A percentile compares a stretch with the other conserved stretches of the same genome.
phyloP scores from a whole-genome alignment of 257 asterid genomes.

The Solanum pennellii region DNA sequence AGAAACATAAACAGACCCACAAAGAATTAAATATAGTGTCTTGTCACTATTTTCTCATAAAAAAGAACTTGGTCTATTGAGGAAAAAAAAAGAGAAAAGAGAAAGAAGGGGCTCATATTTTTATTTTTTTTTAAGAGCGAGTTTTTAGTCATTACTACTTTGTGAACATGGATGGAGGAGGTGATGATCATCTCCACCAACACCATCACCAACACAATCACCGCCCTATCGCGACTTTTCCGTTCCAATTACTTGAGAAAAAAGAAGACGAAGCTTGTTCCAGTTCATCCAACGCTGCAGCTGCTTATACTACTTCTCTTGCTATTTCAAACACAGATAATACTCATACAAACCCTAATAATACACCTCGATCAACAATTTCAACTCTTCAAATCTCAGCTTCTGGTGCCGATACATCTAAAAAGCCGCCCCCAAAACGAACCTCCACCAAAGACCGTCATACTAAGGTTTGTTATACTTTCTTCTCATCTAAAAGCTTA shows the following conservation, averaged over 20 bases:
- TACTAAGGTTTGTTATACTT: constrained; percentile 24
- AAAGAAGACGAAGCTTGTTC: constrained; percentile 39
- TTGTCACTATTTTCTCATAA: neutral
- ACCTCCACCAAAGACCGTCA: constrained; percentile 89
- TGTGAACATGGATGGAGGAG: constrained; percentile 89
- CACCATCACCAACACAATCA: constrained; percentile 36
- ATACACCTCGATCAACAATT: constrained; percentile 12
- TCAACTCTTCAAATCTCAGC: constrained; percentile 22
- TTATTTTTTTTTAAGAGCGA: neutral
- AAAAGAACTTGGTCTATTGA: neutral
- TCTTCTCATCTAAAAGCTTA: neutral
- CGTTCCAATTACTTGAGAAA: constrained; percentile 82
- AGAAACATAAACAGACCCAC: constrained; percentile 8
- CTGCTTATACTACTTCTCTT: constrained; percentile 23
- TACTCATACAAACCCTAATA: constrained; percentile 26
- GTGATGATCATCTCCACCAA: constrained; percentile 59
- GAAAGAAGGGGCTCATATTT: neutral
- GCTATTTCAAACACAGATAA: constrained; percentile 17
- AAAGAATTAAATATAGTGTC: constrained; percentile 12
- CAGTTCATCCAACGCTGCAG: constrained; percentile 14
- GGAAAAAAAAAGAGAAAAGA: neutral
- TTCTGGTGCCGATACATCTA: constrained; percentile 32
- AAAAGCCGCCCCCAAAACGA: constrained; percentile 63
- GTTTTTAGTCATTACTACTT: neutral
- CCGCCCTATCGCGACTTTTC: constrained; percentile 23